Evolutionary conservation across 2,329 filamentous ascomycete genomes (phyloP), one percentile per base, ranked within the genome.

Genomic region (Elsinoe perseae): DNA sequence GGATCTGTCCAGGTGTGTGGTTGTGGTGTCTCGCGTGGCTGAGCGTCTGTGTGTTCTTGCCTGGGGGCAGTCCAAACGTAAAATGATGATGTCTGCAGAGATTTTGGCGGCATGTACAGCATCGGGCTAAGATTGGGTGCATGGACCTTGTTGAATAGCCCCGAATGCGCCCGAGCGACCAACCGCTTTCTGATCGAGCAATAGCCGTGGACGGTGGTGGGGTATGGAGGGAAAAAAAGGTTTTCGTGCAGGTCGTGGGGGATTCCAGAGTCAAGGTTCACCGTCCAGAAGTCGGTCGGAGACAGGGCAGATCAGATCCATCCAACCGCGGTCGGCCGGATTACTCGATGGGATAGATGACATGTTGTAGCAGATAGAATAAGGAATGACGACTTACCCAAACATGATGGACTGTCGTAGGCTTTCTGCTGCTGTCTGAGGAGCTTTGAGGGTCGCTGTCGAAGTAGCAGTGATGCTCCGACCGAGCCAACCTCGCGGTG

Each of bases 331-430:
- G 36, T 23, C 30, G 50, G 7, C 50, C 57, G 55, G 43, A 42
- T 30, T 30, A 48, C 54, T 54, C 52, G 25, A 50, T 21, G 25
- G 25, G 55, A 23, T 30, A 53, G 20, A 32, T n/a, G 20, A 30
- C 25, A 54, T 43, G 36, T 27, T 46, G 43, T 16, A 48, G 30
- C 25, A 21, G 52, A 27, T 28, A 14, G 23, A 53, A 40, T 38
- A 5, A 34, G 23, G 27, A 50, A 52, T 53, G 23, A 32, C 36
- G 23, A 62, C 79, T 76, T 75, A 83, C 80, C 76, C 79, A 66
- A 79, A 78, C 67, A 77, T 70, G 69, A 79, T 76, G 58, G 78
- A 75, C 69, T 82, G 81, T 65, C 80, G 75, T 64, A 81, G 70
- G 68, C 81, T 70, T 64, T 82, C 80, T 53, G 77, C 76, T 56